A percentile compares a stretch with the other conserved stretches of the same genome.
phyloP scores from a whole-genome alignment of 495 filamentous ascomycete genomes.

The Penicillium silybi region DNA sequence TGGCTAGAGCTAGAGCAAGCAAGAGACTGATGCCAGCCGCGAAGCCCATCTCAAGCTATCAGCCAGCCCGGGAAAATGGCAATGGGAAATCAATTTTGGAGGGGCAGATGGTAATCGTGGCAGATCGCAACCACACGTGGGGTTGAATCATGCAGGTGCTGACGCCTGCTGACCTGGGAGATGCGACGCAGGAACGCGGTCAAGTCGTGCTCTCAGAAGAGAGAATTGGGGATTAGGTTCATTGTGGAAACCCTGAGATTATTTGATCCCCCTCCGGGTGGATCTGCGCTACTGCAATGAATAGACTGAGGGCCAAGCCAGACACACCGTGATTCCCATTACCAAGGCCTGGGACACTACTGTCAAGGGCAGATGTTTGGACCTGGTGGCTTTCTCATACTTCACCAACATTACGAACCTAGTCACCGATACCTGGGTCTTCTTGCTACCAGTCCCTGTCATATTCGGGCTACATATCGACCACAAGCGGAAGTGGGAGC shows the following conservation, averaged over 20 bases:
- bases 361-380: conserved; percentile 15
- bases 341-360: too few species aligned
- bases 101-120: not conserved
- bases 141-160: not conserved
- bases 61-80: not conserved
- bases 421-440: conserved; percentile 34
- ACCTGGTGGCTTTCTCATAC: conserved; percentile 27
- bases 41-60: not conserved
- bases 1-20: not conserved
- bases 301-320: too few species aligned
- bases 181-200: not conserved
- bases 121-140: conserved; percentile 1
- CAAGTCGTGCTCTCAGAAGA: not conserved
- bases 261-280: too few species aligned
- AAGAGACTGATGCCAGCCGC: not conserved
- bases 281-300: too few species aligned
- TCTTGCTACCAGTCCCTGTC: conserved; percentile 32
- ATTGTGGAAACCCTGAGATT: too few species aligned
- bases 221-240: too few species aligned
- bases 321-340: too few species aligned
- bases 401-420: conserved; percentile 37
- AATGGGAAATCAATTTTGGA: not conserved
- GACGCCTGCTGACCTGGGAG: not conserved
- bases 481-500: conserved; percentile 26
- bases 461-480: conserved; percentile 29